A percentile compares a stretch with the other conserved stretches of the same genome.
Evolutionary conservation across 176 grass and related monocot species (phyloP).

Genomic region (Typha latifolia): DNA sequence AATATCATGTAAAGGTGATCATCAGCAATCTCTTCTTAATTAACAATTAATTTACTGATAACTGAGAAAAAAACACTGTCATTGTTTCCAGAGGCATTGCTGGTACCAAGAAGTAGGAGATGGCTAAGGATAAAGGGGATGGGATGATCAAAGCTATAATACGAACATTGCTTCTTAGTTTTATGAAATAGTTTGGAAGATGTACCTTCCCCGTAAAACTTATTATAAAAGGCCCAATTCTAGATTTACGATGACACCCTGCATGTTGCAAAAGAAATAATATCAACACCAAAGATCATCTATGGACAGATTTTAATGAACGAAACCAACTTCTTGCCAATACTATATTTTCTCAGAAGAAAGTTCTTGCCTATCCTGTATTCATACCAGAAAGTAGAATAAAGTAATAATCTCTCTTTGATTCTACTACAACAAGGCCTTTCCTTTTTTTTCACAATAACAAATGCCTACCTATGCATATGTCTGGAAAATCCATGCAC

Average conservation of each 20-base stretch:
- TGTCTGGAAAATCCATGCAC: conserved; percentile 76
- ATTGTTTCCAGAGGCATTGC: neutral
- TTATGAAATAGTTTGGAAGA: neutral
- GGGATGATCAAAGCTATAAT: neutral
- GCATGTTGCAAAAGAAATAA: conserved; percentile 26
- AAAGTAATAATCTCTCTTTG: no score
- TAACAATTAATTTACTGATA: neutral
- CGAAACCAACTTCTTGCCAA: neutral
- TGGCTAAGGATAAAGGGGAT: neutral
- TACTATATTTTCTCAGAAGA: neutral
- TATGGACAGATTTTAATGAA: neutral
- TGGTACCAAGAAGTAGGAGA: neutral
- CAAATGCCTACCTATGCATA: conserved; percentile 60
- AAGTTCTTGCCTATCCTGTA: no score
- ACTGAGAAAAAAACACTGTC: neutral
- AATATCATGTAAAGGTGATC: neutral
- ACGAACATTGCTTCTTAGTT: neutral
- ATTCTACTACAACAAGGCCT: no score
- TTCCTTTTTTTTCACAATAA: no score
- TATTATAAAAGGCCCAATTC: conserved; percentile 48
- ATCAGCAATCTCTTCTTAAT: neutral
- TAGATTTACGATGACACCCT: conserved; percentile 63
- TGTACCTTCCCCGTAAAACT: conserved; percentile 81
- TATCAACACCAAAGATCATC: conserved; percentile 7
- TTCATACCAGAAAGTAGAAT: no score